Conservation (phyloP, 1,284 basidiomycete genomes). For the Ustilago cynodontis region DNA sequence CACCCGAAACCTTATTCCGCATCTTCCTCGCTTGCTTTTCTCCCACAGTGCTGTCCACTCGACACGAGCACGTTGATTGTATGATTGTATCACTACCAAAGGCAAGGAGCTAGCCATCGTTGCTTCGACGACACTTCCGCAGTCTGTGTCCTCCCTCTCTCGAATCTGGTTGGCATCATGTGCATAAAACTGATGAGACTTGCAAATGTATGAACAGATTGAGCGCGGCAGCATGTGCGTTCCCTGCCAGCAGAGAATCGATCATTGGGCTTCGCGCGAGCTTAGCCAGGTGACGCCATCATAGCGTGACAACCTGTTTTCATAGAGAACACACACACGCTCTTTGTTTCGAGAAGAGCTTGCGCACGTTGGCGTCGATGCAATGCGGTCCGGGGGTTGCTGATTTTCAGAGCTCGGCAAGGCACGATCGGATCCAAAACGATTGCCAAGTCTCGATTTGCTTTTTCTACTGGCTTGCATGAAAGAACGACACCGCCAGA, state of each 20-base stretch:
- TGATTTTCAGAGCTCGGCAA: background rate
- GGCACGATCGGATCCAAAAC: background rate
- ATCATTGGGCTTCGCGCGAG: too few relatives aligned
- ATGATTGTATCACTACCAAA: background rate
- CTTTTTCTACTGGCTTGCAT: background rate
- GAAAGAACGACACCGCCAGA: too few relatives aligned
- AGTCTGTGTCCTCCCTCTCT: slow-evolving; percentile 5
- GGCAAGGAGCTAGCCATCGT: background rate
- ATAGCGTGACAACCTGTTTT: too few relatives aligned
- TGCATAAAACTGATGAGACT: too few relatives aligned
- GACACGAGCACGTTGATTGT: slow-evolving; percentile 17
- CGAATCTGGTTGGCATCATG: too few relatives aligned
- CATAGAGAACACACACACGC: too few relatives aligned
- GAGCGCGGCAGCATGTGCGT: too few relatives aligned
- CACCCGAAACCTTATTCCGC: background rate
- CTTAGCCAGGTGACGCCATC: too few relatives aligned
- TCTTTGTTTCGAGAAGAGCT: too few relatives aligned
- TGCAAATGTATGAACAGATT: too few relatives aligned
- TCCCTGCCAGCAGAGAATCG: too few relatives aligned
- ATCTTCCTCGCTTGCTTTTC: background rate
- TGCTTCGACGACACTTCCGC: background rate
- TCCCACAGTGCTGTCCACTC: slow-evolving; percentile 9
- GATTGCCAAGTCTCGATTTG: background rate
- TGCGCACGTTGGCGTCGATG: too few relatives aligned
- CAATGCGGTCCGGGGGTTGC: background rate